Evolutionary conservation across 345 rosid species (phyloP), one percentile per base, ranked within the genome.

Genomic region (Lepidium aucheri): DNA sequence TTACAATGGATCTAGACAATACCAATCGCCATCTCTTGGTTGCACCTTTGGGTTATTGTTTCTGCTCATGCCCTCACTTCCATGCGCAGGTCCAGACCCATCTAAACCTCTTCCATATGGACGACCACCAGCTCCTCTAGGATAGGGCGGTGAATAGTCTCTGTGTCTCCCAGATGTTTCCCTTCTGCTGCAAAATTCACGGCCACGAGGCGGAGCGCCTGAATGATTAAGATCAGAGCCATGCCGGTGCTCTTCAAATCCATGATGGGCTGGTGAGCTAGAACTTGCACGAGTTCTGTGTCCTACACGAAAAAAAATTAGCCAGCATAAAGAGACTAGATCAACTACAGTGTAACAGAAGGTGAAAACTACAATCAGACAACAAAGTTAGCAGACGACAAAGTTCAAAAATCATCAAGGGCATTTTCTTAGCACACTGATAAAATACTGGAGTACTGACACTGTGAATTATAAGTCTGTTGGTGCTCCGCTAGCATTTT

Each of bases 11-110:
- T 88, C 85, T 2, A 76, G 60, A 74, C 97, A 93, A 58, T 76
- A 65, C 98, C 97, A 90, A 68, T 93, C 97, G 50, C 97, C 98
- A 64, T 90, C 96, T 80, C 97, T 87, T 40, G 98, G 97, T 17
- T 85, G 87, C 46, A 93, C 87, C 51, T 87, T 93, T 43, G 94
- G 81, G 49, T 79, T 80, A 38, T 38, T 74, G 63, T 82, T 87
- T 81, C 87, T 76, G 61, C 60, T 54, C 65, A 74, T 8, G 12
- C 73, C 77, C 32, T 86, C 89, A 34, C 81, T 85, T 76, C 84
- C 86, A 53, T 81, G 81, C 56, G 83, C 85, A 80, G 71, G 58
- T 68, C 76, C 91, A 79, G 86, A 85, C 17, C 82, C 87, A 73
- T 80, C 88, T 16, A 87, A 79, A 76, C 80, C 82, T 76, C 94